Percentiles rank a stretch among this genome's conserved stretches.
Conservation (phyloP, 164 flowering plant species). For the Piper betle region DNA sequence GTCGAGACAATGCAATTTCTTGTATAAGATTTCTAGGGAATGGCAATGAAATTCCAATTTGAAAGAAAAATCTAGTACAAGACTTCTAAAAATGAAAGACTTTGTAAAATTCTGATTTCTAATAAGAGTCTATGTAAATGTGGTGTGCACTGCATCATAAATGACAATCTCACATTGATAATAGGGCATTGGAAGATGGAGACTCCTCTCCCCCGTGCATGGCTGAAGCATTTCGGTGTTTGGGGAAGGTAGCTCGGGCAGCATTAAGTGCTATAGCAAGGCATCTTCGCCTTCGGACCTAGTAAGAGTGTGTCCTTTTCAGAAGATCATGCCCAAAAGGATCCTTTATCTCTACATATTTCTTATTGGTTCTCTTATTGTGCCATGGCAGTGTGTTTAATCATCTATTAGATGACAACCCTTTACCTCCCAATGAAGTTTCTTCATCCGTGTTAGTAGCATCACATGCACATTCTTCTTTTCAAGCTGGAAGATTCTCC, state of each 20-base stretch:
- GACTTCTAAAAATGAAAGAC: too few species aligned
- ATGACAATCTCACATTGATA: slow-evolving; percentile 6
- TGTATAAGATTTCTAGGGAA: too few species aligned
- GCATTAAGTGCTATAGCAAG: slow-evolving; percentile 74
- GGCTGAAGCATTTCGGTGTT: slow-evolving; percentile 67
- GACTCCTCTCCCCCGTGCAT: slow-evolving; percentile 88
- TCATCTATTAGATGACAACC: slow-evolving; percentile 82
- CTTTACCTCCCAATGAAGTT: slow-evolving; percentile 63
- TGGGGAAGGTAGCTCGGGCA: slow-evolving; percentile 87
- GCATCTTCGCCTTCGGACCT: slow-evolving; percentile 86
- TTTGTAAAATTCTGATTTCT: too few species aligned
- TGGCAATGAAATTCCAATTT: too few species aligned
- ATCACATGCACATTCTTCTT: slow-evolving; percentile 33
- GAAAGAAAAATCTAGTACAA: too few species aligned
- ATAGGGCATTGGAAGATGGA: slow-evolving; percentile 75
- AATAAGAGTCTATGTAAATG: too few species aligned
- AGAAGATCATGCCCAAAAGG: not conserved
- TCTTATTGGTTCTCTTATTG: slow-evolving; percentile 1
- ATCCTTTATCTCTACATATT: not conserved
- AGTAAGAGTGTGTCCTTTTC: slow-evolving; percentile 24
- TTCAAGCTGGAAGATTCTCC: slow-evolving; percentile 55
- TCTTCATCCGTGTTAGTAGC: slow-evolving; percentile 88
- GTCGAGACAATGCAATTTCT: too few species aligned
- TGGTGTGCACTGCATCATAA: too few species aligned
- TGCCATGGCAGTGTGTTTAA: slow-evolving; percentile 56